Base-by-base conservation (phyloP, 2,329 filamentous ascomycete genomes). In the Botrytis tulipae region DNA sequence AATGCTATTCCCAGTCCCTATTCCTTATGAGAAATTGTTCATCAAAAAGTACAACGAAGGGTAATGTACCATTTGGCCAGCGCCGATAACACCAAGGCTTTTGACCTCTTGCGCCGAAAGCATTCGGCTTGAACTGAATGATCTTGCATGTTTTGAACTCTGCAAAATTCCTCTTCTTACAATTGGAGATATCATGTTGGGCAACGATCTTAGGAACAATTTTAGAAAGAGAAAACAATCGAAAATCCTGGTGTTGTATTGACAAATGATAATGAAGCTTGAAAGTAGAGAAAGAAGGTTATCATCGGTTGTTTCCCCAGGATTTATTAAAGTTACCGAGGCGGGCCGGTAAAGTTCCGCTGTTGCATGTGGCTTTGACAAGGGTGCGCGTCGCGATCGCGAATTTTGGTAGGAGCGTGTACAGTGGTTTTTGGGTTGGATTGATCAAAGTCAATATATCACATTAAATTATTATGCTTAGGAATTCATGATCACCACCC, bases 1-100 rank as follows among this genome's bases (percentile, higher is more conserved):
- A 99, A 89, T 69, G 96, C 96, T 82, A 99, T 99, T 74, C 96
- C 96, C 62, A 99, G 86, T 74, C 96, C 96, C 95, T 98, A 78
- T 4, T 48, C 20, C 4, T 4, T 2, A 37, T 73, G 46, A 66
- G 71, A 29, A 65, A 35, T 9, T 18, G n/a, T 57, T 29, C 5
- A 68, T 46, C 29, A 54, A 60, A n/a, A 32, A 69, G 46, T 25
- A 63, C 4, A 29, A 42, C 40, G 22, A 35, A 71, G 59, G 54
- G 20, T 57, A 22, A 42, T 37, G 80, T 84, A 97, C 95, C 95
- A 98, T 98, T 83, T 98, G 96, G 42, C 96, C 96, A 71, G 95
- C 95, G 77, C 96, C 96, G 80, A 99, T 87, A 68, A 99, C 95
- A 80, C 95, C 96, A 60, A 99, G 85, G 77, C 89, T 92, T 85